Percentiles rank a stretch among this genome's conserved stretches.
These are phyloP conservation scores for Pseudogymnoascus sp. DNA, from an alignment of 2,329 filamentous ascomycete species.

Conservation along the genomic window DNA sequence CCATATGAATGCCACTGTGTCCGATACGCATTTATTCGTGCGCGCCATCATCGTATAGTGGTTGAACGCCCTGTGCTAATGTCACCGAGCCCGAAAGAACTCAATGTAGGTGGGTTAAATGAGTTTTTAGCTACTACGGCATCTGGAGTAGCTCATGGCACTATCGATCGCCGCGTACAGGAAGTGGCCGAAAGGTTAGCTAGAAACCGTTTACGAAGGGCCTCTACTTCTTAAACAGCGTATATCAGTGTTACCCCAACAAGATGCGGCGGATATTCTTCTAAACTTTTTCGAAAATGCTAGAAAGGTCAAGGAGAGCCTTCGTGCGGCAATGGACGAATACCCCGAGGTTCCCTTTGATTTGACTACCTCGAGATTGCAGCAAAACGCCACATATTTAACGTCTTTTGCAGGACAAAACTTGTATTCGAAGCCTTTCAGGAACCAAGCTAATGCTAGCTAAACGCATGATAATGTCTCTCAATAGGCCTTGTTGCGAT, in stretches of 20 bases:
- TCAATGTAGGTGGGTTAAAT: neutral
- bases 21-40: neutral
- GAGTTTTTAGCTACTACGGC: neutral
- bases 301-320: neutral
- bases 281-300: neutral
- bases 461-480: constrained; percentile 8
- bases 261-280: neutral
- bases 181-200: neutral
- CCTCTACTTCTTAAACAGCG: neutral
- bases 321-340: neutral
- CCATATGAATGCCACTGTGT: neutral
- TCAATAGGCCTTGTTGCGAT: too few species aligned
- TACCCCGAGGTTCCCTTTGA: neutral
- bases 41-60: neutral
- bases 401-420: neutral
- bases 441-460: neutral
- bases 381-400: neutral
- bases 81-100: neutral
- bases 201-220: neutral
- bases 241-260: neutral
- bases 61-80: neutral
- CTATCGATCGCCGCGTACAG: neutral
- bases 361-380: neutral
- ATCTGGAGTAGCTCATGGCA: neutral
- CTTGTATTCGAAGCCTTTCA: neutral